A percentile compares a stretch with the other conserved stretches of the same genome.
Evolutionary conservation across 345 rosid genomes (phyloP).

Genomic region (Xanthoceras sorbifolium): DNA sequence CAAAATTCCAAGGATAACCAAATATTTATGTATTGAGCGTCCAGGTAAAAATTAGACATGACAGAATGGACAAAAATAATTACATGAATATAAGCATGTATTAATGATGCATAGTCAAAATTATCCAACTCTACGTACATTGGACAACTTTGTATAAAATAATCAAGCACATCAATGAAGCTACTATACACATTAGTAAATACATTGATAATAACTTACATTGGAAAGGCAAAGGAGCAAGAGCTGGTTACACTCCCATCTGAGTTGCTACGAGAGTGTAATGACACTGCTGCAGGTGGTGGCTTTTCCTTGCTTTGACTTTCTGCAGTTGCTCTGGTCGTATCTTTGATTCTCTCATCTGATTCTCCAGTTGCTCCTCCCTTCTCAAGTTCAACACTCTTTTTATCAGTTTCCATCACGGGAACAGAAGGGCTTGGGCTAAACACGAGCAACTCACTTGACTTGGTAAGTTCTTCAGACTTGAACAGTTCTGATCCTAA

Average conservation of each 20-base stretch:
- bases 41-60: neutral
- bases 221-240: constrained; percentile 54
- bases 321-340: constrained; percentile 13
- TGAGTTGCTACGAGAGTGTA: constrained; percentile 39
- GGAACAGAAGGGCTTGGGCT: constrained; percentile 38
- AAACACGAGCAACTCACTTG: constrained; percentile 40
- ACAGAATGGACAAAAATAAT: neutral
- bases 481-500: constrained; percentile 23
- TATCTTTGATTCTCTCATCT: constrained; percentile 11
- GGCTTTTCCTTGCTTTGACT: constrained; percentile 22
- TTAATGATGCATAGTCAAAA: neutral
- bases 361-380: constrained; percentile 9
- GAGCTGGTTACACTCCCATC: constrained; percentile 43
- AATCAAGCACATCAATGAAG: neutral
- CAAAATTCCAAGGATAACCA: neutral
- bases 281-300: constrained; percentile 26
- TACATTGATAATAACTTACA: constrained; percentile 39
- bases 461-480: constrained; percentile 40
- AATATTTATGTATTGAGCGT: neutral
- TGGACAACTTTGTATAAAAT: constrained; percentile 3
- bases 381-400: constrained; percentile 15
- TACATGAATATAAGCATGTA: neutral
- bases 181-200: neutral
- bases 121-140: neutral
- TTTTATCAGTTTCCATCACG: constrained; percentile 20